phyloP scores from a whole-genome alignment of 768 basidiomycete species.

The Botryobasidium botryosum region DNA sequence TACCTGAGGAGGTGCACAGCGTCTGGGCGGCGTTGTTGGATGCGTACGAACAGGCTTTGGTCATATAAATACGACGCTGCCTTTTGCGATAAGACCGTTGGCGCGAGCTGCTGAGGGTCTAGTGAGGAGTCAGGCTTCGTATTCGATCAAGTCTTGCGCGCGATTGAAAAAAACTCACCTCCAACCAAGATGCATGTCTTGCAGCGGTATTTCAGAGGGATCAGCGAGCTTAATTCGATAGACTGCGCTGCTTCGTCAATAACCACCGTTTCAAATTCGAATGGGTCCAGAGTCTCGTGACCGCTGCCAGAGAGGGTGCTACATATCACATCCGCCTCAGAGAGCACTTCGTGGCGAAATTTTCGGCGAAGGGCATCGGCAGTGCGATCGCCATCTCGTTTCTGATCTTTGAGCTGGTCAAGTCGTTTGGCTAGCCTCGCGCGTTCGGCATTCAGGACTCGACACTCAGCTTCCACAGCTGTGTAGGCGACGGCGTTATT shows the following conservation, averaged over 20 bases:
- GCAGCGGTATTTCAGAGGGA: slow-evolving; percentile 80
- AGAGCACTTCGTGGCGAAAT: slow-evolving; percentile 55
- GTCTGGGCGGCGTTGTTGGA: slow-evolving; percentile 64
- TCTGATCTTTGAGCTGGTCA: slow-evolving; percentile 66
- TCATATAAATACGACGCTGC: slow-evolving; percentile 59
- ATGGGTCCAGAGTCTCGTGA: slow-evolving; percentile 63
- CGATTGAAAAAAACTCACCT: slow-evolving; percentile 26
- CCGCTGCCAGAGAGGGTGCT: slow-evolving; percentile 86
- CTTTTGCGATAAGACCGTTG: slow-evolving; percentile 59
- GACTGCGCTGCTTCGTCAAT: slow-evolving; percentile 98
- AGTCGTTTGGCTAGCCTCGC: slow-evolving; percentile 48
- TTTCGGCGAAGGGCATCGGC: slow-evolving; percentile 66
- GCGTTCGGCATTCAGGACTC: slow-evolving; percentile 44
- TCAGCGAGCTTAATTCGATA: slow-evolving; percentile 85
- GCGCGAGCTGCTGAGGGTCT: slow-evolving; percentile 92
- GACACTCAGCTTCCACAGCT: slow-evolving; percentile 40
- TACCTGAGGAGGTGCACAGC: slow-evolving; percentile 84
- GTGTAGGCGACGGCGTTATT: not conserved
- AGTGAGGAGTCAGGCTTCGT: slow-evolving; percentile 1
- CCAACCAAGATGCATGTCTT: slow-evolving; percentile 86
- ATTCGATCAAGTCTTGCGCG: too few relatives aligned
- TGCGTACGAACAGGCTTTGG: slow-evolving; percentile 73
- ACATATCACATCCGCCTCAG: slow-evolving; percentile 86
- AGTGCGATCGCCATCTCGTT: slow-evolving; percentile 64
- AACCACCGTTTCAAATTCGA: slow-evolving; percentile 89